A percentile compares a stretch with the other conserved stretches of the same genome.
These are phyloP conservation scores for Fusarium udum DNA, from an alignment of 2,329 filamentous ascomycete genomes.

Conservation along the genomic window DNA sequence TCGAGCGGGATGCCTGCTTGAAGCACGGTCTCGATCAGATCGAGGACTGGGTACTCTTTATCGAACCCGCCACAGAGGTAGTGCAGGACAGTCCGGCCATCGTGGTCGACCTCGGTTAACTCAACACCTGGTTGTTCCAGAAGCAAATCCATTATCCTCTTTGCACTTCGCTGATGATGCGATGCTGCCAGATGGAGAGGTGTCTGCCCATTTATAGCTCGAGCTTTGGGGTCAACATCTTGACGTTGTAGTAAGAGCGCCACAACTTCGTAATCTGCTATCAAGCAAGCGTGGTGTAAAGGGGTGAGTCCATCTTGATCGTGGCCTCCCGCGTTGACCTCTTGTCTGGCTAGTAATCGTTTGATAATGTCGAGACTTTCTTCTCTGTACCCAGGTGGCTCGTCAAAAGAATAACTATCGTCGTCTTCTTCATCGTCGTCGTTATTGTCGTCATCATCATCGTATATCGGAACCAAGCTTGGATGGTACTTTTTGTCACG, in stretches of 20 bases:
- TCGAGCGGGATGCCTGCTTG: not conserved
- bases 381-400: not conserved
- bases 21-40: not conserved
- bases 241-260: conserved; percentile 2
- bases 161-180: not conserved
- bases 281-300: not conserved
- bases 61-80: not conserved
- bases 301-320: not conserved
- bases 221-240: not conserved
- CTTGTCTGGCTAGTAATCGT: not conserved
- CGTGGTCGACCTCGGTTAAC: not conserved
- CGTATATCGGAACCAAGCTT: not conserved
- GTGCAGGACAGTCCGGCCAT: conserved; percentile 2
- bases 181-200: conserved; percentile 10
- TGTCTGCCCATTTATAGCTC: not conserved
- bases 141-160: not conserved
- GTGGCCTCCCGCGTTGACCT: not conserved
- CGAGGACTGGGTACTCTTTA: not conserved
- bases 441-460: not conserved
- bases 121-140: not conserved
- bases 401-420: too few species aligned
- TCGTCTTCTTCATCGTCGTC: not conserved
- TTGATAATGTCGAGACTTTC: conserved; percentile 5
- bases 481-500: not conserved
- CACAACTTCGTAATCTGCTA: not conserved